A percentile compares a stretch with the other conserved stretches of the same genome.
phyloP scores from a whole-genome alignment of 306 rosid genomes.

The Rosa persica region DNA sequence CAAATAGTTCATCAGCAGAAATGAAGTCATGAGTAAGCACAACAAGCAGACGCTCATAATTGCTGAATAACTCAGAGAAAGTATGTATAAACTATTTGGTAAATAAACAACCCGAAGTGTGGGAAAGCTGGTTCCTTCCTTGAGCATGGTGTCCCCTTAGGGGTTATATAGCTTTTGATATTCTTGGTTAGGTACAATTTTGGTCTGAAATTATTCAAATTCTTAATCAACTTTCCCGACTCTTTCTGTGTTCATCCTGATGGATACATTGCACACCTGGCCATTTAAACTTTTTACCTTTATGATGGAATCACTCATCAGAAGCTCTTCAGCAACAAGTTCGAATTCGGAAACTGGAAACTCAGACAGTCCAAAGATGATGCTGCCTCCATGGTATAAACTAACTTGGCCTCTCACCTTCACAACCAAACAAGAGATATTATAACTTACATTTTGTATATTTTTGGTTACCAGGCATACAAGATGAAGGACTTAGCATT shows the following conservation, averaged over 20 bases:
- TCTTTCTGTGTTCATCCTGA: background rate
- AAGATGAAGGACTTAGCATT: background rate
- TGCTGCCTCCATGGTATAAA: conserved; percentile 84
- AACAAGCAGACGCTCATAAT: background rate
- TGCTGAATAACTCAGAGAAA: background rate
- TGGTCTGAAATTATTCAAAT: background rate
- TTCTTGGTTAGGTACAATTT: background rate
- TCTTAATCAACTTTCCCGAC: background rate
- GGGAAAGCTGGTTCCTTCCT: background rate
- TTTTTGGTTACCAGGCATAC: background rate
- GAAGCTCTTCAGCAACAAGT: conserved; percentile 97
- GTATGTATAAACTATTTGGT: background rate
- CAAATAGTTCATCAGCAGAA: background rate
- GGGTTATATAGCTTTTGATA: background rate
- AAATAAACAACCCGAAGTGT: background rate
- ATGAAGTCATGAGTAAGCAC: background rate
- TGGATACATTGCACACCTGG: background rate
- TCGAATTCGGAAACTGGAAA: conserved; percentile 96
- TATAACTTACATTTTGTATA: background rate
- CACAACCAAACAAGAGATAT: conserved; percentile 34
- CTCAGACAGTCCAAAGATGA: conserved; percentile 84
- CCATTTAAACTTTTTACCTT: conserved; percentile 45
- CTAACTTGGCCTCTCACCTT: conserved; percentile 98
- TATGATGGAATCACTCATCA: conserved; percentile 92
- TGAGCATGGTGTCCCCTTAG: background rate